phyloP scores from a whole-genome alignment of 768 basidiomycete genomes.

The Leucocoprinus sp. region DNA sequence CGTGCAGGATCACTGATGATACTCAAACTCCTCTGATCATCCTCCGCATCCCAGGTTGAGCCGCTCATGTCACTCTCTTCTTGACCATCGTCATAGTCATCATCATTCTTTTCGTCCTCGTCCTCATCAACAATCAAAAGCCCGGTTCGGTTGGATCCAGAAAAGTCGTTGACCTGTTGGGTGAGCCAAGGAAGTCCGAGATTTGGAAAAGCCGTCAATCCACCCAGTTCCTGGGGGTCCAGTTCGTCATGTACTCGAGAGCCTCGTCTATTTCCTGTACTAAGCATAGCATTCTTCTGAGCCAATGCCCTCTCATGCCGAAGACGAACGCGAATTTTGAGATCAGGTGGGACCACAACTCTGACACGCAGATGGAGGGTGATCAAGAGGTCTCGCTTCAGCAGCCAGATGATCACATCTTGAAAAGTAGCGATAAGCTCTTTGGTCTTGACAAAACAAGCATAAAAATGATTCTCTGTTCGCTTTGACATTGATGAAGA shows the following conservation, averaged over 20 bases:
- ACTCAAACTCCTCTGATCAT: constrained; percentile 42
- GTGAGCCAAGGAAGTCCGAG: constrained; percentile 38
- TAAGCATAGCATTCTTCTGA: constrained; percentile 15
- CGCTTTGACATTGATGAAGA: constrained; percentile 61
- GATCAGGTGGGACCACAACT: constrained; percentile 64
- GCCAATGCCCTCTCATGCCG: constrained; percentile 31
- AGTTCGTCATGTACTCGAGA: constrained; percentile 12
- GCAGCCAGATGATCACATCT: constrained; percentile 85
- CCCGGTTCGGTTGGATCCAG: constrained; percentile 37
- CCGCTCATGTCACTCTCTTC: constrained; percentile 30
- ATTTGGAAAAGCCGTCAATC: constrained; percentile 7
- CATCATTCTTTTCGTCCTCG: constrained; percentile 25
- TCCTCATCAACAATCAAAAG: constrained; percentile 28
- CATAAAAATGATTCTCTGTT: constrained; percentile 69
- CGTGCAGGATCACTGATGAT: constrained; percentile 80
- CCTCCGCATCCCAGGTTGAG: constrained; percentile 40
- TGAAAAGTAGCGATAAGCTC: constrained; percentile 64
- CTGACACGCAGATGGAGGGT: constrained; percentile 83
- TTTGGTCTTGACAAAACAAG: constrained; percentile 63
- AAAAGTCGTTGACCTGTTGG: constrained; percentile 27
- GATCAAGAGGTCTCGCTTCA: constrained; percentile 78
- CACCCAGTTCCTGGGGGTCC: constrained; percentile 12
- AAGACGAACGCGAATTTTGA: constrained; percentile 64
- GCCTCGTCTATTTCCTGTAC: constrained; percentile 14
- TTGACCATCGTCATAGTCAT: constrained; percentile 21